phyloP scores from a whole-genome alignment of 495 filamentous ascomycete genomes.

The Extremus antarcticus region DNA sequence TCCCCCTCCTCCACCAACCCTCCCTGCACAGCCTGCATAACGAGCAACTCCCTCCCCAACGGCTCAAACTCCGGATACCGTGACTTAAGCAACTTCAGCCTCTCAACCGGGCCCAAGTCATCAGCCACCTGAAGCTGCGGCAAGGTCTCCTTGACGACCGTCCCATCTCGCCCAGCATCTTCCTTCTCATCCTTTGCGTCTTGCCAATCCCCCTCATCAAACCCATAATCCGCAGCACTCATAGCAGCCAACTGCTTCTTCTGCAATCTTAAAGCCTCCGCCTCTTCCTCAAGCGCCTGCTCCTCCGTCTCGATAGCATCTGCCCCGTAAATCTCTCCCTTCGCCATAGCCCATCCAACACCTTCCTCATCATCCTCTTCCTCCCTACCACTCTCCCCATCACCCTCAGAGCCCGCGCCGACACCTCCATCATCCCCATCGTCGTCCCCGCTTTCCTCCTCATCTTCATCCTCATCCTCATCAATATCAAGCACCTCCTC shows the following conservation, averaged over 20 bases:
- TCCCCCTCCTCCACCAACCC: constrained; percentile 32
- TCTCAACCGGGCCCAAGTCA: constrained; percentile 65
- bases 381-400: constrained; percentile 31
- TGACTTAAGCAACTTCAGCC: constrained; percentile 60
- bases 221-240: constrained; percentile 82
- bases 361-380: constrained; percentile 62
- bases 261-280: constrained; percentile 75
- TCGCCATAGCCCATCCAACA: constrained; percentile 76
- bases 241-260: constrained; percentile 78
- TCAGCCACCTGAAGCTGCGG: constrained; percentile 71
- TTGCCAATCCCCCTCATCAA: constrained; percentile 79
- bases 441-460: constrained; percentile 40
- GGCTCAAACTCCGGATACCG: constrained; percentile 88
- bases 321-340: constrained; percentile 83
- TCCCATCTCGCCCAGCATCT: constrained; percentile 35
- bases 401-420: constrained; percentile 22
- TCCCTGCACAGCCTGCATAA: constrained; percentile 54
- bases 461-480: constrained; percentile 43
- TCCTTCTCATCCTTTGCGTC: constrained; percentile 34
- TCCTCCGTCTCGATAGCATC: constrained; percentile 82
- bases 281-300: constrained; percentile 86
- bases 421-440: constrained; percentile 18
- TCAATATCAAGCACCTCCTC: constrained; percentile 68
- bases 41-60: constrained; percentile 66
- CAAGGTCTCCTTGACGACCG: constrained; percentile 66